Base-by-base conservation (phyloP, 228 moss, liverwort and hornwort species). In the Sphagnum magellanicum region DNA sequence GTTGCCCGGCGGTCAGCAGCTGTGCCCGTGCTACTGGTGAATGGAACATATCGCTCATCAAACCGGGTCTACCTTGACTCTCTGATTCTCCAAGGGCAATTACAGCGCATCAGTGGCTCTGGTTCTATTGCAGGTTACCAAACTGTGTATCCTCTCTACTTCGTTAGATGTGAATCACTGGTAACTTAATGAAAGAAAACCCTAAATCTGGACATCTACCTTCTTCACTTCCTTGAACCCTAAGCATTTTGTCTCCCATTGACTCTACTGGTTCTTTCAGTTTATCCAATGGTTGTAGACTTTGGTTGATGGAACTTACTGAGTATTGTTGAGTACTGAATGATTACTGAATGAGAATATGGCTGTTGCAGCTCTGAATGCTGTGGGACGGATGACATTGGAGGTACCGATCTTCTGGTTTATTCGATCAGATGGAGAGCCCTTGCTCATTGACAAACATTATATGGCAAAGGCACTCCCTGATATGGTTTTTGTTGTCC, bases 381-480 rank as follows among this genome's bases (percentile, higher is more conserved):
- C 70, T 14, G 67, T 61, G 67, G 73, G 80, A 70, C 75, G 90
- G 64, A 62, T 81, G 50, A 80, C 74, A 13, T 73, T 95, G 65
- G 89, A 95, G 76, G 90, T 95, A 32, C 95, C 95, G 63, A 89
- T 95, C 49, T 92, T 95, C 74, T 95, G 95, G 95, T 92, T 90
- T 73, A 80, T 95, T 58, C 90, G 88, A 68, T 84, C 95, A 71
- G 81, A 85, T 69, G 81, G 69, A 60, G 89, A 89, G 70, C 91
- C 96, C 12, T 61, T 96, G 10, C 81, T 96, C 63, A 84, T 96
- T 70, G 96, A 96, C 72, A 96, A 96, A 73, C 96, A 96, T 79
- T 89, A 86, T 70, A 71, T 86, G 79, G 92, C 92, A 59, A 96
- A 89, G 72, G 89, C 96, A 16, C 77, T 96, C 73, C 89, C 89